Base-by-base conservation (phyloP, 169 alveolate species). In the Besnoitia besnoiti region DNA sequence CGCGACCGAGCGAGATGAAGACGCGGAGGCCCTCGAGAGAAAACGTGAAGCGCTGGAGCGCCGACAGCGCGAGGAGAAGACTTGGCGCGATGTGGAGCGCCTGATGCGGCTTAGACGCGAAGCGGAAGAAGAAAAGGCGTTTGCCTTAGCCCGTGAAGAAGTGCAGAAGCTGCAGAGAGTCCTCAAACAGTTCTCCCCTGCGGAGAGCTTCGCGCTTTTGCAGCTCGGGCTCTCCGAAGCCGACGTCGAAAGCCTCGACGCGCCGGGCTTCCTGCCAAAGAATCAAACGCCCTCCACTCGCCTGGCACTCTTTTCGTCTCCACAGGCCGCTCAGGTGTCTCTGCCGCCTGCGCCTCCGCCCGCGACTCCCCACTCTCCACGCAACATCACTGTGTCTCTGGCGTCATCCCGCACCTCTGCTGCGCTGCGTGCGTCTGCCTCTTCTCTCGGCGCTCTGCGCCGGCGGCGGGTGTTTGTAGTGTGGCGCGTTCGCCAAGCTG, bases 181-280 rank as follows among this genome's bases (percentile, higher is more conserved):
- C 35, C 61, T 82, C 75, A 35, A 12, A n/a, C 67, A 27, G 46
- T 27, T 82, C 27, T 49, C 46, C 37, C 89, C 89, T 30, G 19
- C 89, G 35, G 89, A 82, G 21, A 44, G 61, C 21, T 46, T 82
- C n/a, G 89, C 89, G 21, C 46, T 82, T 19, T 44, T 21, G 14
- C 67, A 82, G n/a, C 47, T 82, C 59, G 89, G 89, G 7, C 59
- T 82, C 61, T 14, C 46, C 16, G 46, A 33, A 35, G 89, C 33
- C 10, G 89, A 44, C 35, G 46, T 49, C 51, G 75, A 44, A 49
- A 12, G 47, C 8, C 47, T 82, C 10, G 62, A 82, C 46, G 44
- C 89, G 7, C 35, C 73, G 33, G 30, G 42, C 33, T 46, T 39
- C 62, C 24, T 49, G 0, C 5, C 7, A 40, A 10, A 30, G 10